Conservation (phyloP, 495 filamentous ascomycete genomes). For the Neurospora tetraspora region DNA sequence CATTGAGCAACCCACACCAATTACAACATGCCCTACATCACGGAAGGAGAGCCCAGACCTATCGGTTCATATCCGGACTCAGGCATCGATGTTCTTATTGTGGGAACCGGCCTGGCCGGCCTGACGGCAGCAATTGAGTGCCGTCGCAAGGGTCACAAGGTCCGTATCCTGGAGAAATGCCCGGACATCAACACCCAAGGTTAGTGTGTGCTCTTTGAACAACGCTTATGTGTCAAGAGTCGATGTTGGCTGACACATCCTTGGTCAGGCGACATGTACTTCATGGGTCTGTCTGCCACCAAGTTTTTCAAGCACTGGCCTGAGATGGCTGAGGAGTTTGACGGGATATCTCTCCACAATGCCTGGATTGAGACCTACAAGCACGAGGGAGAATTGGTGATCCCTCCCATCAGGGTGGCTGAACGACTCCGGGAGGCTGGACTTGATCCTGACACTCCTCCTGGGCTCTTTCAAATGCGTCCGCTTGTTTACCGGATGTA, state of each 20-base stretch:
- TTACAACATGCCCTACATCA: slow-evolving; percentile 21
- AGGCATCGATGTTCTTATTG: slow-evolving; percentile 49
- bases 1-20: background rate
- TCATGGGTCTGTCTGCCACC: slow-evolving; percentile 40
- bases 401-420: slow-evolving; percentile 27
- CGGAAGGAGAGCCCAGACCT: slow-evolving; percentile 18
- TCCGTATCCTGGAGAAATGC: slow-evolving; percentile 45
- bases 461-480: slow-evolving; percentile 35
- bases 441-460: slow-evolving; percentile 27
- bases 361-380: slow-evolving; percentile 44
- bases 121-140: slow-evolving; percentile 56
- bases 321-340: slow-evolving; percentile 38
- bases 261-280: slow-evolving; percentile 43
- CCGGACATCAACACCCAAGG: slow-evolving; percentile 26
- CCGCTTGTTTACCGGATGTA: slow-evolving; percentile 49
- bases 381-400: slow-evolving; percentile 40
- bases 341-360: slow-evolving; percentile 35
- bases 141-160: slow-evolving; percentile 52
- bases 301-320: slow-evolving; percentile 49
- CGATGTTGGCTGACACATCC: background rate
- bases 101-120: slow-evolving; percentile 55
- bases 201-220: slow-evolving; percentile 14
- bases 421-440: slow-evolving; percentile 27
- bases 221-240: background rate
- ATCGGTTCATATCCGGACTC: slow-evolving; percentile 31